phyloP scores from a whole-genome alignment of 2,329 filamentous ascomycete species.

The Nigrograna mackinnonii region DNA sequence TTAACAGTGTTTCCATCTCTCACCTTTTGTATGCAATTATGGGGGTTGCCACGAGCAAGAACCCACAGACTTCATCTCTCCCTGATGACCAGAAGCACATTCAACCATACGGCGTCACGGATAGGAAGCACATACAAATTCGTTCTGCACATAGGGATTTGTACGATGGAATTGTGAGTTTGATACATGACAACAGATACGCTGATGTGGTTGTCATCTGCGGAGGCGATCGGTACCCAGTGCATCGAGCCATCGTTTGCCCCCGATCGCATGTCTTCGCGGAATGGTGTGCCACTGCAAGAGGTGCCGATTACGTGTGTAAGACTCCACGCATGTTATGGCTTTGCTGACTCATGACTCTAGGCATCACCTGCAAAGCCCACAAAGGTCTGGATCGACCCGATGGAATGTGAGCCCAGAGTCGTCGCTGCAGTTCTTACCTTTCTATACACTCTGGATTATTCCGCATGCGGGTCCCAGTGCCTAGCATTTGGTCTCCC shows the following conservation, averaged over 20 bases:
- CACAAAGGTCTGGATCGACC: constrained; percentile 16
- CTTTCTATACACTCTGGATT: constrained; percentile 18
- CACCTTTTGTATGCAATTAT: too few species aligned
- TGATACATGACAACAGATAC: constrained; percentile 16
- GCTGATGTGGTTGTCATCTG: constrained; percentile 16
- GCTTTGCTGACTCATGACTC: too few species aligned
- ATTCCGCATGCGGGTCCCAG: constrained; percentile 7
- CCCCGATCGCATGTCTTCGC: constrained; percentile 13
- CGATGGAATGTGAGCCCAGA: constrained; percentile 12
- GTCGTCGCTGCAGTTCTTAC: constrained; percentile 15
- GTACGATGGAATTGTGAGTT: constrained; percentile 11
- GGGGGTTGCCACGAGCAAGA: too few species aligned
- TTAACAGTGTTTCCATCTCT: too few species aligned
- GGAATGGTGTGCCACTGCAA: constrained; percentile 3
- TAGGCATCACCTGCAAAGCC: constrained; percentile 8
- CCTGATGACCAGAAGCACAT: too few species aligned
- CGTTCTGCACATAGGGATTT: constrained; percentile 8
- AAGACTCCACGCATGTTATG: too few species aligned
- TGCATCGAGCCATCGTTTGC: constrained; percentile 18
- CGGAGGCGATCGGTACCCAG: constrained; percentile 14
- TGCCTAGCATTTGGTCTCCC: constrained; percentile 8
- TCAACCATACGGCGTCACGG: constrained; percentile 9
- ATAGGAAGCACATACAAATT: constrained; percentile 5
- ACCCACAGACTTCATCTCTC: too few species aligned
- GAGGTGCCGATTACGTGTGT: not conserved